These are phyloP conservation scores for Pisolithus albus DNA, from an alignment of 768 basidiomycete species.

Conservation along the genomic window DNA sequence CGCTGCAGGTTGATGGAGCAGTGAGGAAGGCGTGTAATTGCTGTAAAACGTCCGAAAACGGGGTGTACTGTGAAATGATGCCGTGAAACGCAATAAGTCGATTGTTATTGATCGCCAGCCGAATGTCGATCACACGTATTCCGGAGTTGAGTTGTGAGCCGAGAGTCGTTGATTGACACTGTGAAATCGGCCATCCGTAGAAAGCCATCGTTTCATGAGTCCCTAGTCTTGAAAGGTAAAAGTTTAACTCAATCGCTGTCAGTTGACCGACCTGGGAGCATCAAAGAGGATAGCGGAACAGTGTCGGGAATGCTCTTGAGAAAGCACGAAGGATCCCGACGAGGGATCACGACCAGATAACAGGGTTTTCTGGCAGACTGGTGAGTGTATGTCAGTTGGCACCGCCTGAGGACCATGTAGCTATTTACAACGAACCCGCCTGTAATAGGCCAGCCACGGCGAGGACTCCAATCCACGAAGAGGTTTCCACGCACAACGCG, in stretches of 20 bases:
- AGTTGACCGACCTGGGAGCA: constrained; percentile 59
- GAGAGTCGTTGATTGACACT: constrained; percentile 78
- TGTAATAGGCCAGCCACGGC: constrained; percentile 54
- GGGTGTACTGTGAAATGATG: constrained; percentile 58
- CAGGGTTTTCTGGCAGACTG: constrained; percentile 42
- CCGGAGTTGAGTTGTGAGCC: constrained; percentile 65
- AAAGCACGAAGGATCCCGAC: constrained; percentile 52
- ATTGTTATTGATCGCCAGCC: constrained; percentile 59
- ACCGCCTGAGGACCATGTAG: background rate
- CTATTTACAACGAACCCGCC: constrained; percentile 35
- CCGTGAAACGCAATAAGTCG: constrained; percentile 78
- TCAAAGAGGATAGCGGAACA: constrained; percentile 62
- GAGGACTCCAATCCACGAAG: constrained; percentile 36
- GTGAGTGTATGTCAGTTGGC: constrained; percentile 2
- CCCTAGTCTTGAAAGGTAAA: background rate
- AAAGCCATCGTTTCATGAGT: constrained; percentile 51
- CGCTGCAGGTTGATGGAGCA: constrained; percentile 46
- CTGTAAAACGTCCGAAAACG: constrained; percentile 60
- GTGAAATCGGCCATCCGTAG: constrained; percentile 80
- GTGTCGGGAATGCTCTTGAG: constrained; percentile 58
- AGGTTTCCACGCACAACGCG: constrained; percentile 37
- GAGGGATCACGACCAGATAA: constrained; percentile 52
- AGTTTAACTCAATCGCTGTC: constrained; percentile 27
- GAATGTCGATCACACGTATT: constrained; percentile 76
- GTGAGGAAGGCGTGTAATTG: constrained; percentile 60